A percentile compares a stretch with the other conserved stretches of the same genome.
These are phyloP conservation scores for Entamoeba dispar DNA, from an alignment of 208 protist genomes.

Conservation along the genomic window DNA sequence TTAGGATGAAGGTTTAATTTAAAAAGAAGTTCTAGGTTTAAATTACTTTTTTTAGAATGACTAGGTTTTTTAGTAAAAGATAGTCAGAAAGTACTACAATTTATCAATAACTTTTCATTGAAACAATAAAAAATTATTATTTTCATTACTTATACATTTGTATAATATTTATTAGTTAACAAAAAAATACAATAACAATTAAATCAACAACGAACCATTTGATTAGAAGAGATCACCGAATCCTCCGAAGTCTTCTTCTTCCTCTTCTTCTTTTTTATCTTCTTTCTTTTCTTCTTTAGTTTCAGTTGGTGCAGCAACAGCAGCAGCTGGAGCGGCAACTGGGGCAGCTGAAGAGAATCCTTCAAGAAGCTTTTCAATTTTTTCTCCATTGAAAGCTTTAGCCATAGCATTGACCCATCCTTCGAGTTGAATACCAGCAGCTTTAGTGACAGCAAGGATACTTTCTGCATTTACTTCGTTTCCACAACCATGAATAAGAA, in stretches of 20 bases:
- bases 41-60: too few relatives aligned
- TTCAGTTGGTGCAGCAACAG: background rate
- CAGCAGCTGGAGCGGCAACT: background rate
- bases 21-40: too few relatives aligned
- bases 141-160: too few relatives aligned
- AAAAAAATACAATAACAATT: background rate
- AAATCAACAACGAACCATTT: background rate
- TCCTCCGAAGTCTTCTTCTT: background rate
- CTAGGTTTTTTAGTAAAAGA: too few relatives aligned
- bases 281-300: background rate
- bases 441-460: background rate
- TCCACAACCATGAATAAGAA: background rate
- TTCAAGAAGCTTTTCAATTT: background rate
- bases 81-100: too few relatives aligned
- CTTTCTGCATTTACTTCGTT: background rate
- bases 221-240: background rate
- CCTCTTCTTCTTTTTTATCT: background rate
- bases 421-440: background rate
- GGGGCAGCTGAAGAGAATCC: background rate
- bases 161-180: too few relatives aligned
- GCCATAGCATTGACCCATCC: background rate
- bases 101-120: too few relatives aligned
- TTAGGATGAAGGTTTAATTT: too few relatives aligned
- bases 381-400: background rate
- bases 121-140: too few relatives aligned